Percentiles rank a stretch among this genome's conserved stretches.
Evolutionary conservation across 345 rosid species (phyloP).

Genomic region (Syzygium oleosum): DNA sequence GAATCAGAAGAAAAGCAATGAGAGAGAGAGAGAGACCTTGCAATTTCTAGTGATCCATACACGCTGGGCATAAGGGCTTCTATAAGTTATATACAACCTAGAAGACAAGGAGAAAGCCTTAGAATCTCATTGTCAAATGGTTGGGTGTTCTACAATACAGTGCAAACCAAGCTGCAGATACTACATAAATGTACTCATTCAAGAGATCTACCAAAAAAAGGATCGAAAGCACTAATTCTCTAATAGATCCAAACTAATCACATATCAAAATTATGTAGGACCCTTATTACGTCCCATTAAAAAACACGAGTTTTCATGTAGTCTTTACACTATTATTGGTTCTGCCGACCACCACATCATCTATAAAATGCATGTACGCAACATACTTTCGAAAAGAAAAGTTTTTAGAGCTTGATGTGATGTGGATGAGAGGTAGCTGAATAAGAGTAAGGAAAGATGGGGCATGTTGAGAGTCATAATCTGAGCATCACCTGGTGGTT

Average conservation of each 20-base stretch:
- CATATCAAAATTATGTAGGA: neutral
- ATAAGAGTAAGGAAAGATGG: neutral
- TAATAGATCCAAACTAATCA: neutral
- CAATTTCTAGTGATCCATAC: constrained; percentile 86
- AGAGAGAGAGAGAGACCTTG: constrained; percentile 27
- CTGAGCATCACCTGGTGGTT: constrained; percentile 43
- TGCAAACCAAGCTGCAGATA: neutral
- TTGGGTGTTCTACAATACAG: neutral
- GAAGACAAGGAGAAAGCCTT: neutral
- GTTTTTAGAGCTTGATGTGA: neutral
- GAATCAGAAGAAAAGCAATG: neutral
- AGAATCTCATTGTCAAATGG: neutral
- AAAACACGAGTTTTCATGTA: neutral
- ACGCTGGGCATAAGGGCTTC: constrained; percentile 82
- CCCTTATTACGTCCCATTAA: neutral
- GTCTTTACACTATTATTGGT: neutral
- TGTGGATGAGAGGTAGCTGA: neutral
- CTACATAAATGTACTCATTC: neutral
- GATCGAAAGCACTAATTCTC: neutral
- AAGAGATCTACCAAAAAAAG: neutral
- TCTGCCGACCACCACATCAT: neutral
- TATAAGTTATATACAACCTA: constrained; percentile 57
- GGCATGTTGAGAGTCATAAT: neutral
- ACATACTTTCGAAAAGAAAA: neutral
- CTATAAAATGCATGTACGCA: neutral